Evolutionary conservation across 1,284 basidiomycete species (phyloP).

Genomic region (Cystobasidium pallidum): DNA sequence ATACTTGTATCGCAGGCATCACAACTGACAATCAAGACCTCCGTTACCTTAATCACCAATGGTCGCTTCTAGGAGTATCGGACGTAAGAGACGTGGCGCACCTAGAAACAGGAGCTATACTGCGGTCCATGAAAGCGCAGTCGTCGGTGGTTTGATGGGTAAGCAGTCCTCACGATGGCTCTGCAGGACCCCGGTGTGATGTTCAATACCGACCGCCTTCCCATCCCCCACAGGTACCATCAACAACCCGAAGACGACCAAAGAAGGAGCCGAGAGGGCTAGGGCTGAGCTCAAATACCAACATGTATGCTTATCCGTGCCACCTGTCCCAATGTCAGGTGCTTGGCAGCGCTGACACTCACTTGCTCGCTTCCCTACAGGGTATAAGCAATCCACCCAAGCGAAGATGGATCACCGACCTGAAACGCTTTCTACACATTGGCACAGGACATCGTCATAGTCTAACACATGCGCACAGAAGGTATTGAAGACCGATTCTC

Average conservation of each 20-base stretch:
- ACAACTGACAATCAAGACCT: neutral
- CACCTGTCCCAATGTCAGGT: neutral
- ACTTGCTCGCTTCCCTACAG: neutral
- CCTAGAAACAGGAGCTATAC: neutral
- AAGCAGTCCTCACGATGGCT: neutral
- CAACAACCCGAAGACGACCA: slow-evolving; percentile 27
- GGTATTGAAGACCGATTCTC: neutral
- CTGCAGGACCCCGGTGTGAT: neutral
- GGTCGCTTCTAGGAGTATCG: neutral
- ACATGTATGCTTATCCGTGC: slow-evolving; percentile 6
- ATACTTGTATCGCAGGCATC: neutral
- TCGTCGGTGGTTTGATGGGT: slow-evolving; percentile 27
- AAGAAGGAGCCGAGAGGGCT: slow-evolving; percentile 12
- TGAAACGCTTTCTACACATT: slow-evolving; percentile 28
- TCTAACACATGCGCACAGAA: neutral
- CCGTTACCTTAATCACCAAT: neutral
- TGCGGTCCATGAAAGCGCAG: slow-evolving; percentile 14
- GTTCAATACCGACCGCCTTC: neutral
- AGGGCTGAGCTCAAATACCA: slow-evolving; percentile 7
- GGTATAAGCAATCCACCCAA: slow-evolving; percentile 12
- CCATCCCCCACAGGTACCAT: slow-evolving; percentile 12
- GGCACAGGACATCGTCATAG: slow-evolving; percentile 31
- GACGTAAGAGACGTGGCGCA: neutral
- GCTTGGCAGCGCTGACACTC: neutral
- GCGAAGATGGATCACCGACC: slow-evolving; percentile 29